Evolutionary conservation across 129 eudicot genomes (phyloP).

Genomic region (Centaurea solstitialis): DNA sequence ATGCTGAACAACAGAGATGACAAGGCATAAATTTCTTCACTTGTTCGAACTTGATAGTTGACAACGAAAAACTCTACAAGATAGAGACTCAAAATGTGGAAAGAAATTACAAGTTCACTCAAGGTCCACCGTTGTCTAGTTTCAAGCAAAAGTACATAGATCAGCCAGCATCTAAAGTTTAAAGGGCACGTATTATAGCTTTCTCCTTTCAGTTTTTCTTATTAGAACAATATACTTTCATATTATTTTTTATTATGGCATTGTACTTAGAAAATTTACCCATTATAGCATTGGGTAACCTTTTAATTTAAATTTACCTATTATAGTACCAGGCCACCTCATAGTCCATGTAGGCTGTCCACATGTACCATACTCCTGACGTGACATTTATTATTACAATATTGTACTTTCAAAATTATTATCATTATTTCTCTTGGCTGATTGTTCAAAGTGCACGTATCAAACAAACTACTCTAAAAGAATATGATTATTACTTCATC

Average conservation of each 20-base stretch:
- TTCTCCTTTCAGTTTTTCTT: too few species aligned
- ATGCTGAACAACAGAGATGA: conserved; percentile 45
- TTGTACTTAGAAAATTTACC: too few species aligned
- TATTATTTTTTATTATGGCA: too few species aligned
- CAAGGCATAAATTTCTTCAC: not conserved
- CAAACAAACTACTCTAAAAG: not conserved
- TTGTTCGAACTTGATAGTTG: not conserved
- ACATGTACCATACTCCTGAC: too few species aligned
- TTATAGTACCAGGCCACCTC: too few species aligned
- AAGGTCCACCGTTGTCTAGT: not conserved
- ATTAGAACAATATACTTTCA: too few species aligned
- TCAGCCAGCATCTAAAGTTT: not conserved
- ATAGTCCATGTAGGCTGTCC: too few species aligned
- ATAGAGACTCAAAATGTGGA: not conserved
- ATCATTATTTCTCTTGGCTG: not conserved
- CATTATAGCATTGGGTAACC: too few species aligned
- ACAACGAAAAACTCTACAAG: not conserved
- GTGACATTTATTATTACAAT: too few species aligned
- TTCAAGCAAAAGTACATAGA: not conserved
- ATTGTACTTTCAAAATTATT: too few species aligned
- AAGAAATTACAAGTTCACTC: not conserved
- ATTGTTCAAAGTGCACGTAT: not conserved
- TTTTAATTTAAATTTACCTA: too few species aligned
- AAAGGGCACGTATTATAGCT: too few species aligned
- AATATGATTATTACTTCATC: conserved; percentile 1